Evolutionary conservation across 2,329 filamentous ascomycete species (phyloP), one percentile per base, ranked within the genome.

Genomic region (Alternaria sp.): DNA sequence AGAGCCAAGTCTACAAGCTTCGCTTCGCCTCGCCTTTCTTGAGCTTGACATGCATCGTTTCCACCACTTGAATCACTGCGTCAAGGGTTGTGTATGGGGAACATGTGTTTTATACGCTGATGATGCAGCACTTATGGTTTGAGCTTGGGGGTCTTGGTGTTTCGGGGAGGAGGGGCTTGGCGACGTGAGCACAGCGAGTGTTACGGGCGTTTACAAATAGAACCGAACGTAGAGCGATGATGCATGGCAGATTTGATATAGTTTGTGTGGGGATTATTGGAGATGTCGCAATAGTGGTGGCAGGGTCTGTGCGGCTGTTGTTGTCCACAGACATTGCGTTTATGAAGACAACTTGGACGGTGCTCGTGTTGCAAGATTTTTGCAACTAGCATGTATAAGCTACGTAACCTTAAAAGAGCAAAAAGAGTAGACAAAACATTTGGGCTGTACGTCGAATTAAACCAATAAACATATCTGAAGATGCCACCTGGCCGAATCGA

Each of bases 121-220:
- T 58, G 41, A 52, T 75, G 72, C 54, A 49, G 70, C 72, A 58
- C 28, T 40, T 39, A 57, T 48, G 58, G 71, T 75, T 70, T 73
- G 68, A 57, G 63, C 51, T 34, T 52, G 54, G 39, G 24, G 54
- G 48, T 24, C 34, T 46, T 54, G 28, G 61, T 69, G 72, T 74
- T 74, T 74, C 70, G 70, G 62, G 44, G 51, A 21, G 33, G 34
- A 37, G 21, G 21, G 21, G 39, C 68, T 68, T 68, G 68, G 68
- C 65, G 58, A 51, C 0, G 26, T 8, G 26, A 28, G 26, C 26
- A 28, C 8, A 28, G 26, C 26, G 26, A 28, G 0, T 6, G 39
- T 41, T 7, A 4, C 39, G 3, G 24, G 21, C 3, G 39, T 46
- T 24, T 24, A n/a, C 29, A 46, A 31, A 34, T n/a, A 23, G 40